Evolutionary conservation across 2,329 filamentous ascomycete genomes (phyloP), one percentile per base, ranked within the genome.

Genomic region (Alternaria arbusti): DNA sequence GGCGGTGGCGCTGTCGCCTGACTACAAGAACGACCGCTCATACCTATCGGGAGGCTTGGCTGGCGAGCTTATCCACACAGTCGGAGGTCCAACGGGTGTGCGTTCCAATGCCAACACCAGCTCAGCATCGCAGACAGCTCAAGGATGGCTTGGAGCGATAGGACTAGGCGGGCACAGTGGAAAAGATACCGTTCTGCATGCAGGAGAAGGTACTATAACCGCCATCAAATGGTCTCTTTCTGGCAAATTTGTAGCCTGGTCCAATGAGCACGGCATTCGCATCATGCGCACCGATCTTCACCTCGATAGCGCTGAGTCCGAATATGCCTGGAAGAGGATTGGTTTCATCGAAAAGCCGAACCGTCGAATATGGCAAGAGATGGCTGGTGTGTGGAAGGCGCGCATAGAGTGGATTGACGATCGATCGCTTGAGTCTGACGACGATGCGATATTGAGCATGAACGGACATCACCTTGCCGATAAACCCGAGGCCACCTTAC

Each of bases 221-320:
- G 91, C 90, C 4, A 96, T 99, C 75, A 95, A 96, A 79, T 99
- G 95, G 94, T 98, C 95, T 0, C 79, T 95, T 44, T 95, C 93
- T 0, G 95, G 96, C 1, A 96, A 91, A 81, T 98, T 94, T 74
- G 91, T 97, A 1, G 92, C 90, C 0, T 99, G 96, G 96, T 86
- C 97, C 44, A 99, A 98, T 74, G 96, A 99, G 80, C 91, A 96
- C 74, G 96, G 96, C 5, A 96, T 98, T 77, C 97, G 97, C 79
- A 96, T 99, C 64, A 98, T 98, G 94, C 89, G 96, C 40, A 93
- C 93, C 5, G 93, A 96, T 76, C 77, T 96, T 20, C 89, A 94
- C 70, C 85, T 97, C 6, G 93, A 96, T 6, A 89, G 85, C 66
- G 86, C 86, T 12, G 91, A 97, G 74, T 83, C 86, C 2, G 94